phyloP scores from a whole-genome alignment of 2,329 filamentous ascomycete species.

The Diplodia sapinea region DNA sequence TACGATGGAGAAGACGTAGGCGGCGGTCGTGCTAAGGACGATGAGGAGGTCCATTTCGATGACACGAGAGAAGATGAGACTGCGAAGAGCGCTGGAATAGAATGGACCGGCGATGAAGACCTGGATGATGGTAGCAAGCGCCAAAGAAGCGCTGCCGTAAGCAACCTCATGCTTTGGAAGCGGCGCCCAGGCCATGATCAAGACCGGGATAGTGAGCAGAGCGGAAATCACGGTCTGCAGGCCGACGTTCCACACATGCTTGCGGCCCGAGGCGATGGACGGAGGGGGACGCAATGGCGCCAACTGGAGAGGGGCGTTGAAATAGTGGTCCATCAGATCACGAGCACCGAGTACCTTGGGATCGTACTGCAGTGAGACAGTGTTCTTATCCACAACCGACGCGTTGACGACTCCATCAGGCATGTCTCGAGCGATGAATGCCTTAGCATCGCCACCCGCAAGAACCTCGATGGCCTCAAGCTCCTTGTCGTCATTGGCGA shows the following conservation, averaged over 20 bases:
- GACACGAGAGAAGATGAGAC: constrained; percentile 62
- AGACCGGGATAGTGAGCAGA: constrained; percentile 50
- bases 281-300: constrained; percentile 47
- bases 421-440: constrained; percentile 49
- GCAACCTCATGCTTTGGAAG: constrained; percentile 49
- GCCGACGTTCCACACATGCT: constrained; percentile 36
- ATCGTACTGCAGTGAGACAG: constrained; percentile 56
- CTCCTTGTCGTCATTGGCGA: constrained; percentile 47
- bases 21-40: constrained; percentile 68
- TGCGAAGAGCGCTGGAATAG: constrained; percentile 67
- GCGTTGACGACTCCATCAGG: constrained; percentile 46
- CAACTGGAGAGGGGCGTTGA: constrained; percentile 38
- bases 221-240: constrained; percentile 51
- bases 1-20: constrained; percentile 67
- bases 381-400: constrained; percentile 33
- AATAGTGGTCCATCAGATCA: constrained; percentile 35
- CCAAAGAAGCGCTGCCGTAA: constrained; percentile 64
- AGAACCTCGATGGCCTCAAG: constrained; percentile 62
- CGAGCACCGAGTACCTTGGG: constrained; percentile 57
- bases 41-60: constrained; percentile 74
- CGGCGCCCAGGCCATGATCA: constrained; percentile 72
- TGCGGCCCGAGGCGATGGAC: constrained; percentile 41
- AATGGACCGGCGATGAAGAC: constrained; percentile 66
- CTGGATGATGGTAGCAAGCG: constrained; percentile 71
- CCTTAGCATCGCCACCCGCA: constrained; percentile 43